Evolutionary conservation across 78 protist genomes (phyloP).

Genomic region (Emiliania huxleyi): DNA sequence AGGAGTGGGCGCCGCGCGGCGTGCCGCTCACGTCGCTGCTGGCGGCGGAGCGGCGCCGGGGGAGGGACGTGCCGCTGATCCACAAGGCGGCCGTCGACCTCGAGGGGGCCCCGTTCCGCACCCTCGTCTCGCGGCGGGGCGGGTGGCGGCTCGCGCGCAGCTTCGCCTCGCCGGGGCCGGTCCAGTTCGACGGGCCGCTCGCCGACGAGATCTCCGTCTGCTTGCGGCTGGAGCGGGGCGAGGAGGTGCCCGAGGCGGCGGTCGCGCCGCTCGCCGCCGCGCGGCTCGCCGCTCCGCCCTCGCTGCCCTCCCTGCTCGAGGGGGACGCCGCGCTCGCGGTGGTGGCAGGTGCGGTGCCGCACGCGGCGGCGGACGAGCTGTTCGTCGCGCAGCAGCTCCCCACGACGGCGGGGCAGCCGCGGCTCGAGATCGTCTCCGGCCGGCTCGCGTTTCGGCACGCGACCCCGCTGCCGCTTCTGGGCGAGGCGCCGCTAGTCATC

Average conservation of each 20-base stretch:
- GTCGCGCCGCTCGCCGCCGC: neutral
- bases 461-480: too few relatives aligned
- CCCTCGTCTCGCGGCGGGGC: neutral
- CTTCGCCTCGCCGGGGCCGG: neutral
- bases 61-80: neutral
- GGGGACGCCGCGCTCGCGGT: neutral
- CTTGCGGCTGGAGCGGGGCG: neutral
- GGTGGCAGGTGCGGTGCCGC: neutral
- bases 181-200: neutral
- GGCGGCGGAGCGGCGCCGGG: slow-evolving; percentile 23
- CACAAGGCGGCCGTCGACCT: slow-evolving; percentile 23
- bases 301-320: neutral
- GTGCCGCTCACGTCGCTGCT: slow-evolving; percentile 54
- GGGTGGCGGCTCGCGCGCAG: neutral
- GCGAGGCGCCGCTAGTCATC: neutral
- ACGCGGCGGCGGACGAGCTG: neutral
- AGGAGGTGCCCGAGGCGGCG: neutral
- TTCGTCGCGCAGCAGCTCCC: neutral
- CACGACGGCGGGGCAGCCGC: neutral
- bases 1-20: slow-evolving; percentile 44
- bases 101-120: neutral
- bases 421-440: neutral
- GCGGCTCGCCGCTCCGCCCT: neutral
- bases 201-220: neutral
- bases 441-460: too few relatives aligned